Evolutionary conservation across 805 yeast genomes (phyloP), one percentile per base, ranked within the genome.

Genomic region (Groenewaldozyma salmanticensis): DNA sequence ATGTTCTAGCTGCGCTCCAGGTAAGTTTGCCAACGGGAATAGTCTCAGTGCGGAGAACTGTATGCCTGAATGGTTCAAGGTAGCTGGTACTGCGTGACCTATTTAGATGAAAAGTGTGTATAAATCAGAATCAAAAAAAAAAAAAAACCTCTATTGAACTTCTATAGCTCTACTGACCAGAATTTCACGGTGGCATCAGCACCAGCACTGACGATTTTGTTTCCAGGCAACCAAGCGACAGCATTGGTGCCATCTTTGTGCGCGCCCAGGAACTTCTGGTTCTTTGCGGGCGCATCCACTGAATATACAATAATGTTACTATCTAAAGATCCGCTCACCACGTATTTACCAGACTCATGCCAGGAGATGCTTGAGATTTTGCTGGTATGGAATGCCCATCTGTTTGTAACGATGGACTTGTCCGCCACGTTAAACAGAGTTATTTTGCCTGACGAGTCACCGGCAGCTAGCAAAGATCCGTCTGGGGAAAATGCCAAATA

Each of bases 321-420:
- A 58, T 92, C 99, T 43, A 86, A 65, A 0, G 96, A 84, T 0
- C 81, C 92, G 44, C 90, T 77, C 17, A 79, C 83, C 34, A 83
- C 71, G 50, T 72, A 77, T 50, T 79, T 76, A 42, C 83, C 79
- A 51, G 81, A 87, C 6, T 65, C 65, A 35, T 79, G 73, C 98
- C 97, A 92, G 19, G 76, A 61, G 37, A 92, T 82, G 22, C 79
- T 72, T 44, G 75, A 77, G 47, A 92, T 81, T 42, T 74, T 77
- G 42, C 95, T 80, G 2, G 88, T 83, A 59, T 92, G 96, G 77
- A 85, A 90, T 0, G 94, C 80, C 99, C 99, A 92, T 57, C 96
- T 75, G 0, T 94, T 76, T 2, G 97, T 86, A 16, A 60, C 53
- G 5, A 84, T 64, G 2, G 71, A 50, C 38, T 66, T 72, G 31